Conservation (phyloP, 345 rosid genomes). For the Corchorus capsularis region DNA sequence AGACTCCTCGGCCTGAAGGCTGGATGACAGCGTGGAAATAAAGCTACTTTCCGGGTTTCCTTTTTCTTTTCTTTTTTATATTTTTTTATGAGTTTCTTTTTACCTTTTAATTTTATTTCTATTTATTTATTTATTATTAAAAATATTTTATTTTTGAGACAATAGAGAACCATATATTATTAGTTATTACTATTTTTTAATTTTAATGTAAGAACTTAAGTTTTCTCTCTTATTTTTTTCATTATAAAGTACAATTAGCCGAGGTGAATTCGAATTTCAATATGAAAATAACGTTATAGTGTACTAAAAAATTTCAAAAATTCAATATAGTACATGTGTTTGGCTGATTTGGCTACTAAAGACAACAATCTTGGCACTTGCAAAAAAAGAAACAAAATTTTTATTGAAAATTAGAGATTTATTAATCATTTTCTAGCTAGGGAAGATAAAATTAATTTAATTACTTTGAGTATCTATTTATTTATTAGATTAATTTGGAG, state of each 20-base stretch:
- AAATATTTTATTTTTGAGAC: not conserved
- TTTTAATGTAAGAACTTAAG: not conserved
- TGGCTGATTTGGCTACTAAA: too few relatives aligned
- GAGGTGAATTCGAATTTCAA: not conserved
- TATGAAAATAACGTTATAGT: not conserved
- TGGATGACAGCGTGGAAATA: conserved; percentile 14
- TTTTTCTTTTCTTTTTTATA: not conserved
- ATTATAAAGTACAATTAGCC: not conserved
- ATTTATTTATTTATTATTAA: not conserved
- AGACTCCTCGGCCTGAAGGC: too few relatives aligned
- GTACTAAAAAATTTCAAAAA: too few relatives aligned
- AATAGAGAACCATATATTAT: not conserved
- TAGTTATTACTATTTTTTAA: not conserved
- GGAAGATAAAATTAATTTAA: not conserved
- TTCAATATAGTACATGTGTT: too few relatives aligned
- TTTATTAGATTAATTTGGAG: not conserved
- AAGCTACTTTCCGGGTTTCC: not conserved
- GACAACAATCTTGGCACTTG: too few relatives aligned
- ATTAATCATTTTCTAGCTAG: too few relatives aligned
- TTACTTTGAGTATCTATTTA: not conserved
- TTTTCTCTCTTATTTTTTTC: not conserved
- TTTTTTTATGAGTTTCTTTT: not conserved
- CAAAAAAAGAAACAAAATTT: too few relatives aligned
- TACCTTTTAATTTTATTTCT: not conserved
- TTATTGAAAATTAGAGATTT: too few relatives aligned